phyloP scores from a whole-genome alignment of 2,329 filamentous ascomycete genomes.

The Lecanosticta acicola region DNA sequence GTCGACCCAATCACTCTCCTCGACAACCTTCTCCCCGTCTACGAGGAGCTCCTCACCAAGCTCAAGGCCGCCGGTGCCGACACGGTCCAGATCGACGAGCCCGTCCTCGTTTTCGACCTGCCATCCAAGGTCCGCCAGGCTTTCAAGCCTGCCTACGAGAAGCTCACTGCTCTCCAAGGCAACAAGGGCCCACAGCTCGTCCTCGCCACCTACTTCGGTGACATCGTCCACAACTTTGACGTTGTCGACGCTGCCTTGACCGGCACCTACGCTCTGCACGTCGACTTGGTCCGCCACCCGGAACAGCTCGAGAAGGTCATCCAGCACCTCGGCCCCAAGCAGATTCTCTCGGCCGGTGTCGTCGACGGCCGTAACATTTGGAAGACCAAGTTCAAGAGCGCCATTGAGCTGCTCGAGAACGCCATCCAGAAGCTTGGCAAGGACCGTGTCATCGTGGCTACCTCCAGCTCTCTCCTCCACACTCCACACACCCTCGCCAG shows the following conservation, averaged over 20 bases:
- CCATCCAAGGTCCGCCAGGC: slow-evolving; percentile 85
- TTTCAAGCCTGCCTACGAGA: slow-evolving; percentile 97
- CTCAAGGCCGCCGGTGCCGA: slow-evolving; percentile 95
- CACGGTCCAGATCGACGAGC: slow-evolving; percentile 97
- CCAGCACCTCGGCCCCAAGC: slow-evolving; percentile 76
- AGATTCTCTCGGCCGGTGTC: slow-evolving; percentile 88
- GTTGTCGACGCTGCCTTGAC: slow-evolving; percentile 64
- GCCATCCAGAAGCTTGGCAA: slow-evolving; percentile 95
- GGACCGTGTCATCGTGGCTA: slow-evolving; percentile 94
- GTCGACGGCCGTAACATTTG: slow-evolving; percentile 99
- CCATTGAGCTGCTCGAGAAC: slow-evolving; percentile 83
- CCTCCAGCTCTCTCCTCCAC: slow-evolving; percentile 95
- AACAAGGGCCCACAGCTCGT: slow-evolving; percentile 79
- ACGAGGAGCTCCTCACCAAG: slow-evolving; percentile 85
- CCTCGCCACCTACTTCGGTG: slow-evolving; percentile 97
- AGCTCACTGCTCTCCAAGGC: slow-evolving; percentile 64
- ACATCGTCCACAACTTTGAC: slow-evolving; percentile 98
- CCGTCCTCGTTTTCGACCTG: slow-evolving; percentile 91
- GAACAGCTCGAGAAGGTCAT: slow-evolving; percentile 90
- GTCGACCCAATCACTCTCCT: slow-evolving; percentile 92
- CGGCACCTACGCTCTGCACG: slow-evolving; percentile 76
- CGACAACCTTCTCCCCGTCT: slow-evolving; percentile 87
- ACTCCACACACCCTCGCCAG: slow-evolving; percentile 95
- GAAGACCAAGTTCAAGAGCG: slow-evolving; percentile 98
- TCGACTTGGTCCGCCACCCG: slow-evolving; percentile 96